Evolutionary conservation across 2,329 filamentous ascomycete genomes (phyloP).

Genomic region (Aspergillus ibericus): DNA sequence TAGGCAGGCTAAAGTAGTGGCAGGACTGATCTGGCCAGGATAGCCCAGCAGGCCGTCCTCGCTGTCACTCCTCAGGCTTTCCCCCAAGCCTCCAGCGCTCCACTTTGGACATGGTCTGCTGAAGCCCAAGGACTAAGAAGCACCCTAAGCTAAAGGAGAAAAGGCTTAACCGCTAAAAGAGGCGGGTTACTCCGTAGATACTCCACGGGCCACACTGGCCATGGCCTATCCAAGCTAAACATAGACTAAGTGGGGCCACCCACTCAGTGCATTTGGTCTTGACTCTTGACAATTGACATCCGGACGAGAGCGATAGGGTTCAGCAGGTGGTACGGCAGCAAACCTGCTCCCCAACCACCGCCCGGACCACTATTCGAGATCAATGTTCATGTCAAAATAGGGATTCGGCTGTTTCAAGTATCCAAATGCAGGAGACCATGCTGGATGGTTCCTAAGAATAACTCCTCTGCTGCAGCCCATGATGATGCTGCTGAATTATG

Average conservation of each 20-base stretch:
- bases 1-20: background rate
- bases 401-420: background rate
- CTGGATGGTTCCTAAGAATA: background rate
- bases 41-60: background rate
- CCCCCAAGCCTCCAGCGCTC: conserved; percentile 1
- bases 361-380: background rate
- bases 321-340: background rate
- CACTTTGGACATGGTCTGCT: background rate
- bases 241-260: conserved; percentile 1
- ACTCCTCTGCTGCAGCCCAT: background rate
- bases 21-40: background rate
- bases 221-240: background rate
- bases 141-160: background rate
- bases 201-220: conserved; percentile 7
- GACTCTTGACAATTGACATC: background rate
- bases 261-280: background rate
- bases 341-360: background rate
- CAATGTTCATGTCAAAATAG: background rate
- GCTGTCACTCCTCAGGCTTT: background rate
- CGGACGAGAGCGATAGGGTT: background rate
- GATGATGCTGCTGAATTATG: background rate
- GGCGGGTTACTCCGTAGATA: background rate
- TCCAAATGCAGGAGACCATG: background rate
- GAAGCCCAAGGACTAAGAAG: background rate
- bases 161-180: background rate